Base-by-base conservation (phyloP, 2,329 filamentous ascomycete species). In the Cercospora zeae-maydis region DNA sequence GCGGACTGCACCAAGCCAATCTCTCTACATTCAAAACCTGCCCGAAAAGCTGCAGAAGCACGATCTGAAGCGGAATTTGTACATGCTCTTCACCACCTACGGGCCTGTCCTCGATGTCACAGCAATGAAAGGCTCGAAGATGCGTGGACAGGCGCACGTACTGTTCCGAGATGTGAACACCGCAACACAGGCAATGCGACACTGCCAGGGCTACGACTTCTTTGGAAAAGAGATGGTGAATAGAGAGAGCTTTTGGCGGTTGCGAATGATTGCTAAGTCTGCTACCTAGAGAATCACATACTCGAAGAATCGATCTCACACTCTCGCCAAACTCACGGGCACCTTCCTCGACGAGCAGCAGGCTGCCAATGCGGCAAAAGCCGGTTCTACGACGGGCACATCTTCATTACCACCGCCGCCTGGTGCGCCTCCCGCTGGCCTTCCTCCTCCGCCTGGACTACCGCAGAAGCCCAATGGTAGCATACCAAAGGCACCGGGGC, bases 121-220 rank as follows among this genome's bases (percentile, higher is more conserved):
- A 54, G 91, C 91, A 31, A 82, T 97, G 70, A 96, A 92, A 80
- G 96, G 91, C 1, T 83, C 83, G 76, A 92, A 92, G 79, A 97
- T 98, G 93, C 89, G 95, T 55, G 95, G 95, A 2, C 95, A 99
- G 78, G 95, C 95, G 65, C 95, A 98, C 73, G 82, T 99, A 64
- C 90, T 95, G 13, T 98, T 92, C 76, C 86, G 91, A 63, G 93
- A 99, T 75, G 82, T 93, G 34, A 90, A 96, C 69, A 87, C 91
- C n/a, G 92, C 92, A 57, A 96, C 93, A 24, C 92, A 96, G 75
- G 95, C 95, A 1, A 91, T 99, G 91, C 84, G 93, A 68, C 87
- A 91, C 10, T 80, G 97, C 53, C 89, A 98, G 70, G 92, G 91
- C 1, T 91, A 92, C 72, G 86, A 90, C 2, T 92, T 99, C 68